These are phyloP conservation scores for Colletotrichum magnum DNA, from an alignment of 2,329 filamentous ascomycete species.

Conservation along the genomic window DNA sequence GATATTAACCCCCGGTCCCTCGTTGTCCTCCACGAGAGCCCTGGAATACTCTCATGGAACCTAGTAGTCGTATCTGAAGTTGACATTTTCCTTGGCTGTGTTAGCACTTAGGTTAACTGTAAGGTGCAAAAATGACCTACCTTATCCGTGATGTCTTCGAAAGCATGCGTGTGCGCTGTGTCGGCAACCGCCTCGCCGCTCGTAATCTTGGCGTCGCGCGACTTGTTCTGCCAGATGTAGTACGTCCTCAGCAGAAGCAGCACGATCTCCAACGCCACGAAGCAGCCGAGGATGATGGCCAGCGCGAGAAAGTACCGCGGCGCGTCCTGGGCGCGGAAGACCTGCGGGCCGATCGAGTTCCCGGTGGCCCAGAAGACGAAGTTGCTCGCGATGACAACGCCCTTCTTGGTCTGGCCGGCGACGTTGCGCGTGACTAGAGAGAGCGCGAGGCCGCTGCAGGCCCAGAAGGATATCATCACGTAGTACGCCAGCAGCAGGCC, in stretches of 20 bases:
- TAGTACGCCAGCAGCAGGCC: conserved; percentile 58
- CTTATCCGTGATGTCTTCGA: conserved; percentile 74
- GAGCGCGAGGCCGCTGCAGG: conserved; percentile 57
- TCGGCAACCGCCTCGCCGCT: conserved; percentile 25
- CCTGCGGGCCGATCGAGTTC: conserved; percentile 58
- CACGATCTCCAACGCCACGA: conserved; percentile 18
- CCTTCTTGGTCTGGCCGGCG: conserved; percentile 60
- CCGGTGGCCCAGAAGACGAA: conserved; percentile 59
- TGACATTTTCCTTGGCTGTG: conserved; percentile 22
- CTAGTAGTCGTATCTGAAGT: conserved; percentile 30
- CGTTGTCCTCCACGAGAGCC: no score
- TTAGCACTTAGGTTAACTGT: neutral
- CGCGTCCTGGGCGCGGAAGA: conserved; percentile 52
- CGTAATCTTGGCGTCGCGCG: conserved; percentile 24
- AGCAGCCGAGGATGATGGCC: conserved; percentile 24
- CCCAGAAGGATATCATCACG: conserved; percentile 60
- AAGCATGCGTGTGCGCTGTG: conserved; percentile 59
- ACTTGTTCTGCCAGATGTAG: conserved; percentile 34
- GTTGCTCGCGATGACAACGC: conserved; percentile 55
- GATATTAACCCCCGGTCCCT: no score
- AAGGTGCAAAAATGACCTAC: conserved; percentile 71
- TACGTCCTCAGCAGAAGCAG: conserved; percentile 26
- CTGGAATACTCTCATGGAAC: neutral
- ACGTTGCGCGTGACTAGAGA: conserved; percentile 58
- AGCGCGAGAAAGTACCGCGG: conserved; percentile 48